phyloP scores from a whole-genome alignment of 352 stramenopile genomes.

The Phytophthora agathidicida region DNA sequence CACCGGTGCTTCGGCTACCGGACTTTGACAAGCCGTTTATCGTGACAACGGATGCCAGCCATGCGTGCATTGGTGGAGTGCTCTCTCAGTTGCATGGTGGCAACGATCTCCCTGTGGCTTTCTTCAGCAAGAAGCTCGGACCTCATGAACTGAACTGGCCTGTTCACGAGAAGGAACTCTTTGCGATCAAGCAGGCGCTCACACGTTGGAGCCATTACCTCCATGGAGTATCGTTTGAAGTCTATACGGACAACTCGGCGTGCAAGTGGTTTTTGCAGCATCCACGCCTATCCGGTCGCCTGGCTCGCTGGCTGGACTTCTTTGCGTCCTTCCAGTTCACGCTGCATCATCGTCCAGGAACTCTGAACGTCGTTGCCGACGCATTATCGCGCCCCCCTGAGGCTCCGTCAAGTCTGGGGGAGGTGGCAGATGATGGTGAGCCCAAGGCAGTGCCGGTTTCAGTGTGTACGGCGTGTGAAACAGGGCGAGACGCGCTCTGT shows the following conservation, averaged over 20 bases:
- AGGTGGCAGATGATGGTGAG: neutral
- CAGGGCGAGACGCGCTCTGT: no score
- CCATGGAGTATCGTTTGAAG: neutral
- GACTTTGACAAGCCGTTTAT: no score
- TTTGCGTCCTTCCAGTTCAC: constrained; percentile 7
- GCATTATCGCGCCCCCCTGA: neutral
- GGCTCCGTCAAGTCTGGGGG: neutral
- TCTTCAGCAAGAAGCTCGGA: no score
- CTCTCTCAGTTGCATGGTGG: no score
- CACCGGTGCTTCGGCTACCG: no score
- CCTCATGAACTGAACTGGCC: no score
- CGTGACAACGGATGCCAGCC: no score
- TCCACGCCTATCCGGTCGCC: constrained; percentile 5
- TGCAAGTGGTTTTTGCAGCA: constrained; percentile 12
- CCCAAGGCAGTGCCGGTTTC: no score
- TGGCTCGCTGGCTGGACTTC: constrained; percentile 7
- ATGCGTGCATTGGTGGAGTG: no score
- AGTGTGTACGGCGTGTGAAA: constrained; percentile 1
- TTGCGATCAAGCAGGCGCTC: no score
- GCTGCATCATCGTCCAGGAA: constrained; percentile 2
- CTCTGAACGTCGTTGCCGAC: constrained; percentile 3
- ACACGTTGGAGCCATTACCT: constrained; percentile 4
- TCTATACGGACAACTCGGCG: constrained; percentile 4
- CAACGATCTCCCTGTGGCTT: no score
- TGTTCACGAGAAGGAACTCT: no score